Evolutionary conservation across 2,329 filamentous ascomycete species (phyloP), one percentile per base, ranked within the genome.

Genomic region (Ilyonectria mors-panacis): DNA sequence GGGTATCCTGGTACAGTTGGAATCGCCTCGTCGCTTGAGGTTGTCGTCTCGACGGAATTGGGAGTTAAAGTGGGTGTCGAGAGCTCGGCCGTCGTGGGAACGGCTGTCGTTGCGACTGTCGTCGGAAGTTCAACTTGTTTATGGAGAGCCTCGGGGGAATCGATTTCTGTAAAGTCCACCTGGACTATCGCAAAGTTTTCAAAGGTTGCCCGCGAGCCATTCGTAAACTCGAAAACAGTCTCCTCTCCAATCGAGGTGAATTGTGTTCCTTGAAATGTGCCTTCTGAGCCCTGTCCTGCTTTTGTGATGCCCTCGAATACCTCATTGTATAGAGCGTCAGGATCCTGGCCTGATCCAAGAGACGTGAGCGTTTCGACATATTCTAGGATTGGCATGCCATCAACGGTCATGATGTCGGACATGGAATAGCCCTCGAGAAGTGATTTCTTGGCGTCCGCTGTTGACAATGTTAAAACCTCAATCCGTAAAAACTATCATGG

Each of bases 321-420:
- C 28, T 35, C n/a, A 17, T 64, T 64, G 39, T 37, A 59, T 39
- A 47, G 6, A 9, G 62, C 62, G 30, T 64, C 62, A 2, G 62
- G 62, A 13, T 64, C 62, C 5, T 64, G 62, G 6, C 15, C 15
- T 42, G 15, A n/a, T 42, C 39, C 39, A n/a, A 42, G 17, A 5
- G 15, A 42, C 17, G 39, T n/a, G 15, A 42, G 15, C 7, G 39
- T n/a, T 8, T 42, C 39, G 39, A 42, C 4, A n/a, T 42, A 42
- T 42, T 42, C 39, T 19, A 42, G 15, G 15, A 42, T n/a, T 42
- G 39, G 39, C 17, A n/a, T 17, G 5, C 39, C 39, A n/a, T 42
- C 39, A 8, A 42, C 17, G 4, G 39, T n/a, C 7, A 8, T n/a
- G 39, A 42, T n/a, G 7, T n/a, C 15, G 6, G 39, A 42, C 17